Evolutionary conservation across 2,329 filamentous ascomycete species (phyloP), one percentile per base, ranked within the genome.

Genomic region (Monosporascus cannonballus): DNA sequence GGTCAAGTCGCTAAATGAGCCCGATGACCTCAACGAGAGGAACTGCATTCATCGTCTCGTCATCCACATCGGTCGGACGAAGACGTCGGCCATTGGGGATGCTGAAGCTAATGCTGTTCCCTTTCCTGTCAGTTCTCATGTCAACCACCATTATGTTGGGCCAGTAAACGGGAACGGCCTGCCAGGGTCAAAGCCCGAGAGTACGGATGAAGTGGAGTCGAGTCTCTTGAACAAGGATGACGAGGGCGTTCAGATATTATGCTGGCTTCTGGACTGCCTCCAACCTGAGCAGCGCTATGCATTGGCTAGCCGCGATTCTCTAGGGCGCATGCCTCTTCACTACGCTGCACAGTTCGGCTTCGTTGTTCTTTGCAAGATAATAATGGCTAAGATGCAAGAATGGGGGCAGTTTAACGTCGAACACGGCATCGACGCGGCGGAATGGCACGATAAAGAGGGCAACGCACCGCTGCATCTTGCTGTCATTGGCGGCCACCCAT

Each of bases 261-360:
- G 71, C 2, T 81, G 76, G 52, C 66, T 86, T 3, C 76, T 99
- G 4, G 85, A 91, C 47, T 76, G 78, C 27, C 77, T 99, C 7
- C 80, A 76, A 11, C 76, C 80, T 0, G 73, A 80, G 9, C 93
- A 97, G 60, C 82, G 86, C 11, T 59, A 68, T 14, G 86, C 87
- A 0, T 74, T 97, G 11, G 75, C 80, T 48, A 80, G 81, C 14
- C 84, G 80, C 54, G 93, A 97, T 70, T 79, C 84, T 0, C 88
- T 93, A 55, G 92, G 90, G 3, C 87, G 93, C 4, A 79, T 93
- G 15, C 91, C 93, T 1, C 77, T 97, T 11, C 93, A 97, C 68
- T 96, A 96, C 66, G 91, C 91, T 3, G 93, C 94, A 0, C 91
- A 97, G 67, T 96, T 95, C 66, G 94, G 94, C 2, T 91, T 96